These are phyloP conservation scores for Neopestalotiopsis sp. DNA, from an alignment of 2,329 filamentous ascomycete species.

Conservation along the genomic window DNA sequence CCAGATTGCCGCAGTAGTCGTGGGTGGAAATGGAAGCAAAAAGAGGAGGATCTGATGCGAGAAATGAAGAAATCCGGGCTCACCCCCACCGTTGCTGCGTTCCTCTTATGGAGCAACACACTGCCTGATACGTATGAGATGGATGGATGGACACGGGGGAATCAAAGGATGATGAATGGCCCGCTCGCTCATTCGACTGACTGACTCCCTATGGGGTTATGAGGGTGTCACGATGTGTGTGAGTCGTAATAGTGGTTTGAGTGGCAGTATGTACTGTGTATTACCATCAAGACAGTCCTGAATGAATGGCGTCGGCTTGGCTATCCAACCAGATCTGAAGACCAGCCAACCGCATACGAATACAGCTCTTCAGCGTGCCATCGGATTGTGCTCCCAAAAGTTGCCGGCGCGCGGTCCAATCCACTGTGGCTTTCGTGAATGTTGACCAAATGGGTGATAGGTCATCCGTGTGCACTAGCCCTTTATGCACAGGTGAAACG, in stretches of 20 bases:
- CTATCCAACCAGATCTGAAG: background rate
- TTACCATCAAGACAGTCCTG: background rate
- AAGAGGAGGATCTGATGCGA: background rate
- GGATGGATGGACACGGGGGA: background rate
- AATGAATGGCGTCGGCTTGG: background rate
- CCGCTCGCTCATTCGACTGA: background rate
- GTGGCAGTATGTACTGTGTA: background rate
- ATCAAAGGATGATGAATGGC: background rate
- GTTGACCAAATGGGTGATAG: conserved; percentile 5
- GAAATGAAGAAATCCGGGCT: background rate
- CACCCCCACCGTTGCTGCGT: conserved; percentile 9
- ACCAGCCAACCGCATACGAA: background rate
- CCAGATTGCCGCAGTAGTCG: conserved; percentile 12
- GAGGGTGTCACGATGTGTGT: background rate
- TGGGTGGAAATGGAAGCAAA: background rate
- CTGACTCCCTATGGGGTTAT: background rate
- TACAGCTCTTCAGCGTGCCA: background rate
- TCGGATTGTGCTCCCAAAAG: background rate
- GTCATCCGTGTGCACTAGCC: conserved; percentile 7
- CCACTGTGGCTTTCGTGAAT: background rate
- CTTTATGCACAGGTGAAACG: conserved; percentile 10
- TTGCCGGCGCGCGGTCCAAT: background rate
- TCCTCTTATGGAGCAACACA: conserved; percentile 1
- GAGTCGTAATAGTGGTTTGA: background rate
- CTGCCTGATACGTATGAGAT: background rate